Conservation (phyloP, 345 rosid species). For the Sisymbrium irio region DNA sequence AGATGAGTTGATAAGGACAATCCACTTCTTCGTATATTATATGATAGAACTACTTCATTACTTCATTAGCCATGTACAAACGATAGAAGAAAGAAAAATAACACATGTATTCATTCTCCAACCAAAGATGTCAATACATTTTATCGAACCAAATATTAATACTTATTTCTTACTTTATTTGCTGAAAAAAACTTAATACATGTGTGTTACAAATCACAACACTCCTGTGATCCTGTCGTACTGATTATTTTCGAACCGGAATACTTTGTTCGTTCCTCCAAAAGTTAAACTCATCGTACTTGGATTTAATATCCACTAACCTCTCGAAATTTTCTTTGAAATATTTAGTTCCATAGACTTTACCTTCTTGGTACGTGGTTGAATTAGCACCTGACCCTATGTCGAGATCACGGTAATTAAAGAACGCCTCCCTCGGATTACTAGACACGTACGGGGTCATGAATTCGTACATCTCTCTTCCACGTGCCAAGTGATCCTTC, state of each 20-base stretch:
- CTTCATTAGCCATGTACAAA: background rate
- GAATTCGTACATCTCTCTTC: conserved; percentile 34
- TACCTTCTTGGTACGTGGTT: conserved; percentile 39
- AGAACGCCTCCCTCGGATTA: conserved; percentile 50
- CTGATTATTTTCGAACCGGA: conserved; percentile 33
- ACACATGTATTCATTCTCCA: background rate
- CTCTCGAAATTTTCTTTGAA: conserved; percentile 48
- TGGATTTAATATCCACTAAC: conserved; percentile 44
- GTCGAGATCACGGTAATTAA: conserved; percentile 55
- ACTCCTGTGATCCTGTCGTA: background rate
- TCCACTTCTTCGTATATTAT: background rate
- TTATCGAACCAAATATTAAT: background rate
- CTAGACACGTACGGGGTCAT: conserved; percentile 53
- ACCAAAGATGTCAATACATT: background rate
- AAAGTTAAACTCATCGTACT: conserved; percentile 42
- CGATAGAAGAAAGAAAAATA: background rate
- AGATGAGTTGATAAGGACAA: background rate
- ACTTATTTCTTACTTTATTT: background rate
- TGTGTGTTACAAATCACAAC: background rate
- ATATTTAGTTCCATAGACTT: conserved; percentile 53
- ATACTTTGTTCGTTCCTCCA: conserved; percentile 57
- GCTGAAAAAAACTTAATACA: background rate
- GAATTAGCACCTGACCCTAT: conserved; percentile 23
- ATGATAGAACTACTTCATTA: background rate
- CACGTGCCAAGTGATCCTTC: conserved; percentile 9